Percentiles rank a stretch among this genome's conserved stretches.
These are phyloP conservation scores for Psidium guajava DNA, from an alignment of 345 rosid species.

Conservation along the genomic window DNA sequence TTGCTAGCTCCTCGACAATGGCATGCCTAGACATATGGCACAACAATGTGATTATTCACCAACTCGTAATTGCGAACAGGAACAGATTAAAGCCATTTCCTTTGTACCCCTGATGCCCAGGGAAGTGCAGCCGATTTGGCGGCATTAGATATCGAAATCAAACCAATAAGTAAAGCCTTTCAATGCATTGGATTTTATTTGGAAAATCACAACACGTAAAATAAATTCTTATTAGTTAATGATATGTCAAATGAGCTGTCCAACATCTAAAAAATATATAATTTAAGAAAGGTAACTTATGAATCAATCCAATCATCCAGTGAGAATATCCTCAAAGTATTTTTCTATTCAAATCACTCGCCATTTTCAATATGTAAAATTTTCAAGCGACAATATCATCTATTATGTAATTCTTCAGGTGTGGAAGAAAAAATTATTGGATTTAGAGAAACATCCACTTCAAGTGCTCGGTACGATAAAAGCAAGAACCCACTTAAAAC, in stretches of 20 bases:
- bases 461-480: too few relatives aligned
- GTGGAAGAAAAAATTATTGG: background rate
- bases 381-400: background rate
- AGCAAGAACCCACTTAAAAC: background rate
- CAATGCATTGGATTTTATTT: background rate
- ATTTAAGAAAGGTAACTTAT: background rate
- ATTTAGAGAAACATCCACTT: background rate
- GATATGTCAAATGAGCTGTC: background rate
- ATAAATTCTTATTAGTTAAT: background rate
- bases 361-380: background rate
- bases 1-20: conserved; percentile 29
- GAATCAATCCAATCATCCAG: background rate
- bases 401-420: background rate
- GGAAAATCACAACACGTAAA: background rate
- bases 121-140: background rate
- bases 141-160: background rate
- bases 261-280: background rate
- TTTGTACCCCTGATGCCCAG: background rate
- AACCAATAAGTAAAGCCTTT: background rate
- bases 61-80: background rate
- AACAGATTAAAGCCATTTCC: background rate
- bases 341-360: background rate
- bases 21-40: conserved; percentile 28
- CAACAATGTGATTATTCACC: background rate
- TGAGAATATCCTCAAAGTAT: background rate